Evolutionary conservation across 179 eudicot genomes (phyloP), one percentile per base, ranked within the genome.

Genomic region (Sideroxylon spinosum): DNA sequence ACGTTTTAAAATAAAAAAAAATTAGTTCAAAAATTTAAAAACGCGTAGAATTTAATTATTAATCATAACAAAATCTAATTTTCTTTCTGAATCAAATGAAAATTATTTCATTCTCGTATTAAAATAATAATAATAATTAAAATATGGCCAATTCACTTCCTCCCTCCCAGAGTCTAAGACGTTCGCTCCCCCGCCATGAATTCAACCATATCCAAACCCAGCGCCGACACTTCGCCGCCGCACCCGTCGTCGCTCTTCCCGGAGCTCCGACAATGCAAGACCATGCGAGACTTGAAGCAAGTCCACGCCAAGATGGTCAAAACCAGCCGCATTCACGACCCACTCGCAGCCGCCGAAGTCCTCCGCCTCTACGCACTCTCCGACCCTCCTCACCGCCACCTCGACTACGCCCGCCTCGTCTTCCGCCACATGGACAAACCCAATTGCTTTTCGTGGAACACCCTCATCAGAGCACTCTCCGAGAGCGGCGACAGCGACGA

Each of bases 361-460:
- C 80, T 89, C 9, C 84, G 85, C 29, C 50, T 76, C 73, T 78
- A 80, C 72, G 85, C 89, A 6, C 84, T 89, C 44, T 81, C 83
- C 20, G 17, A 23, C 53, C 73, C 59, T 20, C 61, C 73, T 7
- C 73, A 75, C 23, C 81, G 81, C 28, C 80, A 89, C 76, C 84
- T 89, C 48, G 6, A 23, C 6, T 86, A 87, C 77, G 88, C 90
- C 23, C 78, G 81, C 32, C 78, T 17, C 28, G 74, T 89, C 29
- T 87, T 89, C 68, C 71, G 64, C 26, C 76, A 66, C 46, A 81
- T 86, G 87, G 61, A 76, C 19, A 71, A 28, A 14, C 90, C 88
- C 64, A 89, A 87, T 20, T 76, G 83, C 78, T 89, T 89, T 56
- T 86, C 90, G 19, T 89, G 83, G 81, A 89, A 89, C 82, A 87